A percentile compares a stretch with the other conserved stretches of the same genome.
Evolutionary conservation across 2,329 filamentous ascomycete species (phyloP).

Genomic region (Pezicula radicicola): DNA sequence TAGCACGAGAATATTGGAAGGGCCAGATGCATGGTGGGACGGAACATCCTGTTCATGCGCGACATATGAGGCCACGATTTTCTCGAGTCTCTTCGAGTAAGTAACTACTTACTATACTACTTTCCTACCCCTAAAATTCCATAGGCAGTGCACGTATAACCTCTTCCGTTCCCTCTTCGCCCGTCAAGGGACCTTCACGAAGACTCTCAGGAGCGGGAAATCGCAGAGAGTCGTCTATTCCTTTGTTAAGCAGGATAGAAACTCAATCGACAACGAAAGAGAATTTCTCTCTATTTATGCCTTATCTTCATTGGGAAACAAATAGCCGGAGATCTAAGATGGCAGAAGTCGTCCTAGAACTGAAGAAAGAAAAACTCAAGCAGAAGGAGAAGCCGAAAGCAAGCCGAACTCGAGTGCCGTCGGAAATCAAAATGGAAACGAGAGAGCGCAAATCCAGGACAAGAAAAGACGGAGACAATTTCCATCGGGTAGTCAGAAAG

Average conservation of each 20-base stretch:
- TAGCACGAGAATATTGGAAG: slow-evolving; percentile 16
- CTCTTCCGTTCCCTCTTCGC: neutral
- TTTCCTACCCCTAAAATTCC: neutral
- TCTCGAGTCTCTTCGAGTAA: slow-evolving; percentile 7
- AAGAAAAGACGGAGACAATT: neutral
- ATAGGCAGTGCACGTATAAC: neutral
- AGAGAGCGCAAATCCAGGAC: neutral
- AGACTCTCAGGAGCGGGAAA: neutral
- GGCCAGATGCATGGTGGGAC: slow-evolving; percentile 14
- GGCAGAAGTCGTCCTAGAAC: neutral
- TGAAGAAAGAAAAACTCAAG: neutral
- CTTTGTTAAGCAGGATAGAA: neutral
- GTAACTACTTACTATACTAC: neutral
- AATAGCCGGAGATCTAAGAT: slow-evolving; percentile 8
- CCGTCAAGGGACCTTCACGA: neutral
- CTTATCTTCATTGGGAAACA: slow-evolving; percentile 14
- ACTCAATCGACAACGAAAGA: neutral
- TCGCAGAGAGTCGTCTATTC: neutral
- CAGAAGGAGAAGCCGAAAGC: neutral
- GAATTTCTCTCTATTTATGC: slow-evolving; percentile 15
- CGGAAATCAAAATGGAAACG: neutral
- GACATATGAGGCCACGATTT: slow-evolving; percentile 15
- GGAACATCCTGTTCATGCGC: slow-evolving; percentile 16
- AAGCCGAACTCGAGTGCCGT: neutral
- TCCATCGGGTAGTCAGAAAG: neutral